Evolutionary conservation across 1,284 basidiomycete genomes (phyloP), one percentile per base, ranked within the genome.

Genomic region (Agroathelia rolfsii): DNA sequence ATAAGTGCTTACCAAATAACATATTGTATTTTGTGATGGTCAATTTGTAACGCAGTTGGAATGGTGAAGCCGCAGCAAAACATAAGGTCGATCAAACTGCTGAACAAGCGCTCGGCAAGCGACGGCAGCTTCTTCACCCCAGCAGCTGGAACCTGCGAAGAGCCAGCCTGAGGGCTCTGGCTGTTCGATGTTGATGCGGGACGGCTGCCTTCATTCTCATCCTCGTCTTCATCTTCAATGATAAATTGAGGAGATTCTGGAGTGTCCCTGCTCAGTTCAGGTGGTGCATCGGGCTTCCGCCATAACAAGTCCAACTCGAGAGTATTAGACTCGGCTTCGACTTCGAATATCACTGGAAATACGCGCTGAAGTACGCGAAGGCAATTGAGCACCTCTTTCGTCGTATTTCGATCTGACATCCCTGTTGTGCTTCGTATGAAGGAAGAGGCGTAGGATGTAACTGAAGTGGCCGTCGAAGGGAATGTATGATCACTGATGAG

Each of bases 21-120:
- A 59, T 86, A 82, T 53, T 87, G 85, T 38, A 94, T 82, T 58
- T 92, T 89, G 51, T 89, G 70, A 43, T 79, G 74, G 49, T 84
- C 80, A 24, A 78, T 73, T 48, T 83, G 76, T 23, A 87, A 67
- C 49, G 72, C 78, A 20, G 72, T 70, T 5, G 89, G 85, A 10
- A 94, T 61, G 1, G 86, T 93, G 51, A 94, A 93, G 8, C 86
- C 88, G 45, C 86, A 92, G 49, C 86, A 89, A 55, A 93, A 95
- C 23, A 93, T 56, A 17, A 94, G 62, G 51, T 94, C 89, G 39
- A 89, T 71, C 5, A 86, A 61, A 40, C 77, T 76, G 44, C 68
- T 73, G 45, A 93, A 82, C 16, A 94, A 59, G 40, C 72, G 68
- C 49, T 92, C 86, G 2, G 77, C 83, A 2, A 92, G 58, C 6